Evolutionary conservation across 1,284 basidiomycete genomes (phyloP), one percentile per base, ranked within the genome.

Genomic region (Ganoderma multipileum): DNA sequence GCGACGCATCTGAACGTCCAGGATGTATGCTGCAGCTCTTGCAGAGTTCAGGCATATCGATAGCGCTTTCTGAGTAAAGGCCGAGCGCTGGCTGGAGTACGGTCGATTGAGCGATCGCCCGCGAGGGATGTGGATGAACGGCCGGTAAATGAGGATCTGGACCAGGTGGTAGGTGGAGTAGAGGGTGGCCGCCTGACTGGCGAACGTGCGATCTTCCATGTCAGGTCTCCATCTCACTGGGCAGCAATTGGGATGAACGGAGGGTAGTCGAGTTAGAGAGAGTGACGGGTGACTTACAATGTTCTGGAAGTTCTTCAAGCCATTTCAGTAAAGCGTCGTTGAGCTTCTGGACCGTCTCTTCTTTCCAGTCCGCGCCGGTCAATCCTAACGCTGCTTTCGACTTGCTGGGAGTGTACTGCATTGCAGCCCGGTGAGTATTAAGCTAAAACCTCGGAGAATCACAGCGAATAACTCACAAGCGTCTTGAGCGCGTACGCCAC

Each of bases 371-470:
- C n/a, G 84, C 78, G 61, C 86, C 85, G 72, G 87, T 80, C 41
- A 82, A 78, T 33, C 84, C 83, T 26, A 84, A 79, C 57, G 85
- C 83, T 36, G 87, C 77, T 74, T 89, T 88, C 9, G 87, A 83
- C 73, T 89, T 90, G 76, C 91, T 87, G 69, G 91, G 85, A 18
- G 91, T 86, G 81, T 96, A 96, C 92, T 94, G 74, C n/a, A 54
- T 44, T 50, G 23, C n/a, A 47, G 16, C 28, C n/a, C 7, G 28
- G 6, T 52, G 18, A 33, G 42, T 41, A 14, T 23, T 23, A 3
- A 16, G 23, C 11, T 11, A 23, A 12, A 18, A 28, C 36, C 28
- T n/a, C 20, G 38, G 26, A 1, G 9, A 28, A 23, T 55, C 6
- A 16, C 6, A 18, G 47, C 12, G 55, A 38, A 20, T 39, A 67